Evolutionary conservation across 805 yeast species (phyloP).

Genomic region (Huiozyma sinensis): DNA sequence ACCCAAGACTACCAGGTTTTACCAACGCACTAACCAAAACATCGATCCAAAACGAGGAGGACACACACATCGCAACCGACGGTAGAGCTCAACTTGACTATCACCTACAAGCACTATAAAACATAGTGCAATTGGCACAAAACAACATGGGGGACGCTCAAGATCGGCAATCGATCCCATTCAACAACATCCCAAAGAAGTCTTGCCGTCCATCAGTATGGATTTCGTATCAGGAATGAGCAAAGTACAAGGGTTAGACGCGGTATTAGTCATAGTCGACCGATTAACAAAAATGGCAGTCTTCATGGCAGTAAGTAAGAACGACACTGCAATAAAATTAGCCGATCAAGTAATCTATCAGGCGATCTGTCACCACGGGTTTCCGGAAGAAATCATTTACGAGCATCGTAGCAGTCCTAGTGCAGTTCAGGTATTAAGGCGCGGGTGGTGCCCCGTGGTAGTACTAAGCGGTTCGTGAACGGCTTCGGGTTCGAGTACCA

Average conservation of each 20-base stretch:
- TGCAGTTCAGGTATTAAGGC: too few species aligned
- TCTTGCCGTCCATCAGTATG: too few species aligned
- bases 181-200: not conserved
- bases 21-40: not conserved
- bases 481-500: too few species aligned
- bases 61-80: too few species aligned
- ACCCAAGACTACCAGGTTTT: constrained; percentile 1
- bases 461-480: too few species aligned
- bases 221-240: not conserved
- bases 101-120: not conserved
- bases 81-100: too few species aligned
- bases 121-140: not conserved
- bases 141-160: not conserved
- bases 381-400: not conserved
- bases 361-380: not conserved
- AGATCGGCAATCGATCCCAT: not conserved
- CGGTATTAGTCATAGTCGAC: not conserved
- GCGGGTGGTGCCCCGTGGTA: too few species aligned
- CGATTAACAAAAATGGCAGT: not conserved
- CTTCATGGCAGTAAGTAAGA: not conserved
- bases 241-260: not conserved
- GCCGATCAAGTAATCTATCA: not conserved
- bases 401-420: too few species aligned
- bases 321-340: not conserved
- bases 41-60: not conserved